These are phyloP conservation scores for Coniochaeta ligniaria DNA, from an alignment of 2,329 filamentous ascomycete species.

Conservation along the genomic window DNA sequence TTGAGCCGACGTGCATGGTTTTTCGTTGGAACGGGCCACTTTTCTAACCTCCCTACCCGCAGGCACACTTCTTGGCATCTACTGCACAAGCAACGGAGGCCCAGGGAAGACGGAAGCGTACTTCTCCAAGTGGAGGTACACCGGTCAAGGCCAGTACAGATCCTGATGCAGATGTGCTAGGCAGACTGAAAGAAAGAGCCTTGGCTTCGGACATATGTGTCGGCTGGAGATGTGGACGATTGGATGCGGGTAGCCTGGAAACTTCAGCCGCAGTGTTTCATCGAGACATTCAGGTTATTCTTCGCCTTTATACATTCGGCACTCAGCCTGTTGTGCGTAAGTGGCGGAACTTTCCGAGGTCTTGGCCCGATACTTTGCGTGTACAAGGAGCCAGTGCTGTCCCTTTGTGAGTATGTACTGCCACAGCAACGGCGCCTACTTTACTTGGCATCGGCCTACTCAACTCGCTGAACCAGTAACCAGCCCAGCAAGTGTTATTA, in stretches of 20 bases:
- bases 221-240: not conserved
- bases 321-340: not conserved
- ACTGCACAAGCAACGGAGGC: constrained; percentile 45
- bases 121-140: constrained; percentile 39
- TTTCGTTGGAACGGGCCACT: not conserved
- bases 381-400: not conserved
- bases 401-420: not conserved
- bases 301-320: not conserved
- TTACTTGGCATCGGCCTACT: not conserved
- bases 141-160: constrained; percentile 26
- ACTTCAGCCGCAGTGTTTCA: constrained; percentile 1
- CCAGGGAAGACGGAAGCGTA: constrained; percentile 32
- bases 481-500: not conserved
- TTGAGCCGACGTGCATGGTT: not conserved
- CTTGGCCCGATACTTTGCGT: not conserved
- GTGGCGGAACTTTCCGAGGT: not conserved
- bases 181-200: not conserved
- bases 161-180: constrained; percentile 12
- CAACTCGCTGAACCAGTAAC: not conserved
- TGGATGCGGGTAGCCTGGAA: not conserved
- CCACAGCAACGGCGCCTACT: not conserved
- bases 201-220: not conserved
- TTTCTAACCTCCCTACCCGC: not conserved
- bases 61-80: constrained; percentile 43
- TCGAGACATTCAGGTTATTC: not conserved